Evolutionary conservation across 257 asterid species (phyloP).

Genomic region (Salvia rosmarinus): DNA sequence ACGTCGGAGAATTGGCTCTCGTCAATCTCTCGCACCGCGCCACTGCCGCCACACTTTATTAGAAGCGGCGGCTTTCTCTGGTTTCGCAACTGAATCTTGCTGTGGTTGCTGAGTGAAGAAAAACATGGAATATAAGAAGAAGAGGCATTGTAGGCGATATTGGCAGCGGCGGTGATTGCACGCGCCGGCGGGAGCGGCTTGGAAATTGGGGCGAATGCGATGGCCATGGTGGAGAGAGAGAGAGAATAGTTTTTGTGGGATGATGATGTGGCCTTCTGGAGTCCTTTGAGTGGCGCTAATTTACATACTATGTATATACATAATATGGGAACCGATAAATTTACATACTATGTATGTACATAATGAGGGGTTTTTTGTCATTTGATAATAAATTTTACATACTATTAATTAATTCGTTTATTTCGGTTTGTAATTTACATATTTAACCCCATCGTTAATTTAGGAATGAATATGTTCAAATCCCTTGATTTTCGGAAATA

Average conservation of each 20-base stretch:
- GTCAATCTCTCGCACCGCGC: slow-evolving; percentile 52
- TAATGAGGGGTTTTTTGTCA: too few relatives aligned
- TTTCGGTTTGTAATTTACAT: too few relatives aligned
- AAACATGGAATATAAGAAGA: slow-evolving; percentile 21
- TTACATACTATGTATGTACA: too few relatives aligned
- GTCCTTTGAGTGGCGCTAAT: slow-evolving; percentile 31
- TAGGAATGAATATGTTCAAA: too few relatives aligned
- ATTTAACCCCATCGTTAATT: too few relatives aligned
- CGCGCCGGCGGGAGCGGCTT: slow-evolving; percentile 41
- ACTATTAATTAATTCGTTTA: too few relatives aligned
- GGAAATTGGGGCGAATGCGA: slow-evolving; percentile 36
- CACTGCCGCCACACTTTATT: slow-evolving; percentile 48
- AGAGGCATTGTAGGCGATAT: not conserved
- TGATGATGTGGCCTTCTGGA: not conserved
- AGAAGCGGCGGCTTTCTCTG: slow-evolving; percentile 36
- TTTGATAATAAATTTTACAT: too few relatives aligned
- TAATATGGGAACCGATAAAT: too few relatives aligned
- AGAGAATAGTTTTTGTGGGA: not conserved
- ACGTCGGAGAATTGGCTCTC: slow-evolving; percentile 62
- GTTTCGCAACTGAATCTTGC: slow-evolving; percentile 28
- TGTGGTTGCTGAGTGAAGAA: slow-evolving; percentile 23
- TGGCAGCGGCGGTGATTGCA: slow-evolving; percentile 21
- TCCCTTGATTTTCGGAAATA: too few relatives aligned
- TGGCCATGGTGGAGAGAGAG: slow-evolving; percentile 27
- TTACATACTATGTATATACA: too few relatives aligned